Percentiles rank a stretch among this genome's conserved stretches.
These are phyloP conservation scores for Claviceps paspali DNA, from an alignment of 2,329 filamentous ascomycete genomes.

Conservation along the genomic window DNA sequence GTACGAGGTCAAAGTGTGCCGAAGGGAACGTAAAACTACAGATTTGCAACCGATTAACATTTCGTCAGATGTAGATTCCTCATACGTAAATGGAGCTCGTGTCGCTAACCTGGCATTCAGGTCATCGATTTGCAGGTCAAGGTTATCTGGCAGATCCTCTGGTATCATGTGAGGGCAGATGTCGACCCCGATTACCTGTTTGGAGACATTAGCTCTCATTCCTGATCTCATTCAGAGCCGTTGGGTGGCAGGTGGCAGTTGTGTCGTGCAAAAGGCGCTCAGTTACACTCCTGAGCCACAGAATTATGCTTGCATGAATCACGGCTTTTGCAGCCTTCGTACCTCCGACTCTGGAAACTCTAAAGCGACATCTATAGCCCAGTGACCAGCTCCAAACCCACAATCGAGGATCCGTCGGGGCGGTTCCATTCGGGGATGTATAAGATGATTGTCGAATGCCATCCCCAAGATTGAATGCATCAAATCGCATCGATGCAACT, in stretches of 20 bases:
- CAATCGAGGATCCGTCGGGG: constrained; percentile 52
- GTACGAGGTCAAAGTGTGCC: constrained; percentile 67
- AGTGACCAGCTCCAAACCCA: constrained; percentile 55
- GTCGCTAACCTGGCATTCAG: constrained; percentile 43
- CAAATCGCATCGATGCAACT: constrained; percentile 47
- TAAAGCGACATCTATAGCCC: constrained; percentile 54
- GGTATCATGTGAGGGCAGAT: constrained; percentile 56
- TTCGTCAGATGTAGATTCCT: too few relatives aligned
- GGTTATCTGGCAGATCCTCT: constrained; percentile 46
- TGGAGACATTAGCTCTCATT: neutral
- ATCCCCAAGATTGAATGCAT: constrained; percentile 47
- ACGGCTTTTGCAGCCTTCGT: neutral
- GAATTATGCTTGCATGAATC: neutral
- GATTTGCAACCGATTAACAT: neutral
- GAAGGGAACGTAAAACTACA: constrained; percentile 49
- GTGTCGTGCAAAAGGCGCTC: neutral
- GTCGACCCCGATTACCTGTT: constrained; percentile 55
- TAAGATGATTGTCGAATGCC: constrained; percentile 50
- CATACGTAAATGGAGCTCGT: neutral
- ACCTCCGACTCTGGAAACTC: constrained; percentile 51
- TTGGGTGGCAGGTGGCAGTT: neutral
- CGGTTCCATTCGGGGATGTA: constrained; percentile 51
- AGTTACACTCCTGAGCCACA: neutral
- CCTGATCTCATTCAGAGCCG: neutral
- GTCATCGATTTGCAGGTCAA: constrained; percentile 59